A percentile compares a stretch with the other conserved stretches of the same genome.
phyloP scores from a whole-genome alignment of 352 stramenopile species.

The Phytophthora boehmeriae region DNA sequence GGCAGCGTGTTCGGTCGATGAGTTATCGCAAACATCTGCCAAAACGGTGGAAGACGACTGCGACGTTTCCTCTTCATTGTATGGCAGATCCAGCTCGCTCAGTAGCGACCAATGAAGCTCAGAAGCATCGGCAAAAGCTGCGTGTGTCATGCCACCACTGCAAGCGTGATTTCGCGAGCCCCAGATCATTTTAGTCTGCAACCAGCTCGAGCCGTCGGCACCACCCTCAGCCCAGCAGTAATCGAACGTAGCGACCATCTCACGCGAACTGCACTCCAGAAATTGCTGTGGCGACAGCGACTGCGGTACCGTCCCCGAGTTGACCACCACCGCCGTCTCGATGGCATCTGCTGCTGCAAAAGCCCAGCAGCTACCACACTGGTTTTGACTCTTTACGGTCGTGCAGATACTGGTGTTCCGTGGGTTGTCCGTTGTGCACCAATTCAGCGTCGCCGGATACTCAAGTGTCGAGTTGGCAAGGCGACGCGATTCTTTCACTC shows the following conservation, averaged over 20 bases:
- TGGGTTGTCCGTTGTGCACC: conserved; percentile 77
- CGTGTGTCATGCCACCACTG: conserved; percentile 80
- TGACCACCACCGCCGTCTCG: conserved; percentile 70
- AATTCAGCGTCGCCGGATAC: conserved; percentile 59
- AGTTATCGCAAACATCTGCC: conserved; percentile 49
- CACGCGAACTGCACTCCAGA: conserved; percentile 70
- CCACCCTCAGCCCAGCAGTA: conserved; percentile 75
- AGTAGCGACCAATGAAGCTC: conserved; percentile 55
- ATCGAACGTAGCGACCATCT: conserved; percentile 72
- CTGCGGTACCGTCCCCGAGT: conserved; percentile 41
- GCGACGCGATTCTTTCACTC: conserved; percentile 13
- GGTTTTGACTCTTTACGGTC: conserved; percentile 78
- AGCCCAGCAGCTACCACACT: conserved; percentile 84
- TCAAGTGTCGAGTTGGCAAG: conserved; percentile 26
- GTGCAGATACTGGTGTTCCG: conserved; percentile 71
- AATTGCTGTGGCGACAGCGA: conserved; percentile 84
- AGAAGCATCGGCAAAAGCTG: conserved; percentile 66
- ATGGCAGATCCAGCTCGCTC: conserved; percentile 68
- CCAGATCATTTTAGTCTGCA: conserved; percentile 75
- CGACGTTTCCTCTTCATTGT: conserved; percentile 56
- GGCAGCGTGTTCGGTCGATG: conserved; percentile 39
- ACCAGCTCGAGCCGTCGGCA: conserved; percentile 57
- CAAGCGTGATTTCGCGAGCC: conserved; percentile 72
- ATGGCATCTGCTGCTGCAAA: conserved; percentile 82
- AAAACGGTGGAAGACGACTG: conserved; percentile 26